These are phyloP conservation scores for Blastomyces emzantsi DNA, from an alignment of 2,329 filamentous ascomycete species.

Conservation along the genomic window DNA sequence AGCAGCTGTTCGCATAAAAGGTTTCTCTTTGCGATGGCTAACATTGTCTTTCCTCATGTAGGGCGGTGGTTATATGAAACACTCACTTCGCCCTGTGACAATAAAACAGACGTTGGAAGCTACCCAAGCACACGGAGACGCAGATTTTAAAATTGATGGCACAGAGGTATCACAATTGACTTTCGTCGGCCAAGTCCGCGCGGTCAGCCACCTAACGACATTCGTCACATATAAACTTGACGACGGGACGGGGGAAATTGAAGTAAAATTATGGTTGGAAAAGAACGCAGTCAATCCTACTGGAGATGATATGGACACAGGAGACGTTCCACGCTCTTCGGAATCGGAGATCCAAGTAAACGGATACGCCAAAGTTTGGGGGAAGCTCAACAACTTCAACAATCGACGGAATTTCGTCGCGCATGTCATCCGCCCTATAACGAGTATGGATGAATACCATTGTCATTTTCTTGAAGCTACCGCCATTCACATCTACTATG, in stretches of 20 bases:
- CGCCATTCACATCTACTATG: conserved; percentile 77
- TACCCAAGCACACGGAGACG: conserved; percentile 62
- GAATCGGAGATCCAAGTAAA: conserved; percentile 57
- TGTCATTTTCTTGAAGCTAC: conserved; percentile 88
- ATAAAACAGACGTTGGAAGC: conserved; percentile 90
- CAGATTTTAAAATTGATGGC: conserved; percentile 77
- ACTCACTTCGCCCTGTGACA: conserved; percentile 85
- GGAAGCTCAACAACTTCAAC: conserved; percentile 73
- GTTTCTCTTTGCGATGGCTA: background rate
- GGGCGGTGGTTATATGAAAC: conserved; percentile 53
- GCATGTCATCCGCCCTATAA: conserved; percentile 68
- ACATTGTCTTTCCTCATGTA: background rate
- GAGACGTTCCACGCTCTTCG: conserved; percentile 36
- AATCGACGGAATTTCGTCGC: conserved; percentile 74
- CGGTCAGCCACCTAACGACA: conserved; percentile 75
- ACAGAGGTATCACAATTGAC: conserved; percentile 65
- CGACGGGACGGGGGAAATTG: conserved; percentile 86
- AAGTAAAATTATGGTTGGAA: conserved; percentile 51
- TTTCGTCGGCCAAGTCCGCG: conserved; percentile 83
- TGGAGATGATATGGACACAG: conserved; percentile 38
- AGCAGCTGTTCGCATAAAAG: background rate
- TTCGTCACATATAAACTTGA: conserved; percentile 90
- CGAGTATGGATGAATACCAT: conserved; percentile 84
- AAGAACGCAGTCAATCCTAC: conserved; percentile 40
- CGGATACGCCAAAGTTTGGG: conserved; percentile 76